Evolutionary conservation across 1,139 yeast species (phyloP).

Genomic region (Debaryomyces psychrophilus): DNA sequence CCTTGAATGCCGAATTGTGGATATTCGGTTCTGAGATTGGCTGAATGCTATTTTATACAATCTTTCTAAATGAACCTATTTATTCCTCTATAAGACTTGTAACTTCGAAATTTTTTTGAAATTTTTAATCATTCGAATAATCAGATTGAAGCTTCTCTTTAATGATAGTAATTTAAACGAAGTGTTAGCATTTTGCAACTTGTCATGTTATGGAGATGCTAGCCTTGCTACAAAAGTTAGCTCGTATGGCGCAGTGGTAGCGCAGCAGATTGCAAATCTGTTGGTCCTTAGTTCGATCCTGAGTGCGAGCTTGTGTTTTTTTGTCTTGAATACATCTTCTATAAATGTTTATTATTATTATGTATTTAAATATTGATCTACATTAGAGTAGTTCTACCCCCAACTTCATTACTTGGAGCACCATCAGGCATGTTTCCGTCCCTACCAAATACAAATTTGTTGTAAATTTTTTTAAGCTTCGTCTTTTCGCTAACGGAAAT

Average conservation of each 20-base stretch:
- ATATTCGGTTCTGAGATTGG: too few species aligned
- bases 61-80: too few species aligned
- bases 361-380: slow-evolving; percentile 23
- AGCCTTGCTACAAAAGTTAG: slow-evolving; percentile 16
- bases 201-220: neutral
- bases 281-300: slow-evolving; percentile 57
- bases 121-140: too few species aligned
- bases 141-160: too few species aligned
- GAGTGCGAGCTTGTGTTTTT: slow-evolving; percentile 40
- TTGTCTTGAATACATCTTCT: neutral
- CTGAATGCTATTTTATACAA: too few species aligned
- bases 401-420: slow-evolving; percentile 76
- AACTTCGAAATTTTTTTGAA: too few species aligned
- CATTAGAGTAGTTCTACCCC: slow-evolving; percentile 80
- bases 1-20: too few species aligned
- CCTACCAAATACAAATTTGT: slow-evolving; percentile 74
- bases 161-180: too few species aligned
- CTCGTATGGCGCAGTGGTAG: slow-evolving; percentile 60
- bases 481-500: slow-evolving; percentile 72
- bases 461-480: slow-evolving; percentile 67
- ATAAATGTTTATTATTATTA: neutral
- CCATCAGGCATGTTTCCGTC: slow-evolving; percentile 93
- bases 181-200: too few species aligned
- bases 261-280: slow-evolving; percentile 61
- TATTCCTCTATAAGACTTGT: too few species aligned